phyloP scores from a whole-genome alignment of 306 rosid genomes.

The Inga laurina region DNA sequence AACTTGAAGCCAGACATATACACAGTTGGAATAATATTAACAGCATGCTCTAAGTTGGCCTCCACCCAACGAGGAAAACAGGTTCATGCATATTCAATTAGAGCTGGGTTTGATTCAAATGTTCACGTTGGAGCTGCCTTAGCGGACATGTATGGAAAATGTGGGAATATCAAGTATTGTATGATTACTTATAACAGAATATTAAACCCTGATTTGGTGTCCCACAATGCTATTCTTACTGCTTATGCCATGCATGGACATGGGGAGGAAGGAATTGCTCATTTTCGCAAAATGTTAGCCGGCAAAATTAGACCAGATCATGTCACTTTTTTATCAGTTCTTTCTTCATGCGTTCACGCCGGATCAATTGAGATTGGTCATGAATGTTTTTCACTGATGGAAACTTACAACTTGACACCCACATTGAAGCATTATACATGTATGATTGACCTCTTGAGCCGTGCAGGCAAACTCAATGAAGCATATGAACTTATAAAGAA shows the following conservation, averaged over 20 bases:
- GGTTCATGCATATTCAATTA: constrained; percentile 58
- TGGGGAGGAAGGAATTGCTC: constrained; percentile 57
- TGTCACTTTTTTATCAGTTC: constrained; percentile 55
- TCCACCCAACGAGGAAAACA: constrained; percentile 59
- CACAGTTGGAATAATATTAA: constrained; percentile 54
- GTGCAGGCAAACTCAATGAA: constrained; percentile 46
- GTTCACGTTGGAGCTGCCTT: constrained; percentile 51
- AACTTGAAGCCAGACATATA: constrained; percentile 53
- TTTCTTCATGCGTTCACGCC: constrained; percentile 55
- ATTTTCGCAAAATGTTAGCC: constrained; percentile 40
- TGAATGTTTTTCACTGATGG: constrained; percentile 53
- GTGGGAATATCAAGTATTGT: constrained; percentile 54
- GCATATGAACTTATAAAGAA: constrained; percentile 45
- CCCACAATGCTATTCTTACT: constrained; percentile 61
- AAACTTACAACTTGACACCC: constrained; percentile 42
- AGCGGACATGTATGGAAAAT: constrained; percentile 67
- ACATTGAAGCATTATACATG: constrained; percentile 66
- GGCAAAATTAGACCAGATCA: constrained; percentile 50
- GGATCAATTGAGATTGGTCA: constrained; percentile 50
- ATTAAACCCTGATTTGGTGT: constrained; percentile 53
- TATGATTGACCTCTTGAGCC: constrained; percentile 63
- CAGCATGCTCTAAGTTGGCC: constrained; percentile 56
- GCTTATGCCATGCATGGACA: constrained; percentile 64
- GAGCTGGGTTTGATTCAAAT: constrained; percentile 40
- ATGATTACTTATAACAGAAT: constrained; percentile 46